Conservation (phyloP, 331 rosid genomes). For the Erythrophleum ivorense region DNA sequence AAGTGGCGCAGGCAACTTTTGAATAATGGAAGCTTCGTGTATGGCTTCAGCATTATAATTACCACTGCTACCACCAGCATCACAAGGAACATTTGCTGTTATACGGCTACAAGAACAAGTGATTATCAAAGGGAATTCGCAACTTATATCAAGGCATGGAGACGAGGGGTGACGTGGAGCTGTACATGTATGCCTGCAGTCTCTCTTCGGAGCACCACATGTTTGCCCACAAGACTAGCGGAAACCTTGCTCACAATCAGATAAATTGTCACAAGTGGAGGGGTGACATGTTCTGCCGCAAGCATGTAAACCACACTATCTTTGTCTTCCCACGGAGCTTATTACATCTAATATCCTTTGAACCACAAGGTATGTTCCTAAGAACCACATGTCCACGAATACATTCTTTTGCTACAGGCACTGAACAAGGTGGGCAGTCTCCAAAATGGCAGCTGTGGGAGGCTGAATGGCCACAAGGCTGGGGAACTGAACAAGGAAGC, state of each 20-base stretch:
- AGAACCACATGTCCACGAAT: conserved; percentile 92
- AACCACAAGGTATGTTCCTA: conserved; percentile 93
- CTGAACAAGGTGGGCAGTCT: conserved; percentile 92
- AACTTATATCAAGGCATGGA: conserved; percentile 76
- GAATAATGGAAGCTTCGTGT: conserved; percentile 71
- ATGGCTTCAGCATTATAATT: conserved; percentile 67
- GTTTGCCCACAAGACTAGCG: conserved; percentile 85
- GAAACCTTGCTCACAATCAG: conserved; percentile 50
- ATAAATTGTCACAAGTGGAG: conserved; percentile 66
- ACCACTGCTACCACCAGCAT: conserved; percentile 56
- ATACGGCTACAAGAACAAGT: conserved; percentile 84
- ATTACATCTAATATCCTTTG: conserved; percentile 91
- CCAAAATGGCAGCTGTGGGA: conserved; percentile 98
- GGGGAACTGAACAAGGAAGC: conserved; percentile 82
- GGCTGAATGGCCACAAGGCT: conserved; percentile 87
- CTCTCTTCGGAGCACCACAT: conserved; percentile 92
- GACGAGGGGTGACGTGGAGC: conserved; percentile 83
- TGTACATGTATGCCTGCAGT: conserved; percentile 84
- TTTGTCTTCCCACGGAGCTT: conserved; percentile 88
- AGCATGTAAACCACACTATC: conserved; percentile 91
- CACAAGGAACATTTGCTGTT: conserved; percentile 82
- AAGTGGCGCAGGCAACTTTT: conserved; percentile 74
- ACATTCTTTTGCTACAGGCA: conserved; percentile 92
- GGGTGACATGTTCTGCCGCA: conserved; percentile 86
- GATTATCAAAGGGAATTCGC: conserved; percentile 70